Evolutionary conservation across 1,139 yeast species (phyloP), one percentile per base, ranked within the genome.

Genomic region (Taiozyma sp.): DNA sequence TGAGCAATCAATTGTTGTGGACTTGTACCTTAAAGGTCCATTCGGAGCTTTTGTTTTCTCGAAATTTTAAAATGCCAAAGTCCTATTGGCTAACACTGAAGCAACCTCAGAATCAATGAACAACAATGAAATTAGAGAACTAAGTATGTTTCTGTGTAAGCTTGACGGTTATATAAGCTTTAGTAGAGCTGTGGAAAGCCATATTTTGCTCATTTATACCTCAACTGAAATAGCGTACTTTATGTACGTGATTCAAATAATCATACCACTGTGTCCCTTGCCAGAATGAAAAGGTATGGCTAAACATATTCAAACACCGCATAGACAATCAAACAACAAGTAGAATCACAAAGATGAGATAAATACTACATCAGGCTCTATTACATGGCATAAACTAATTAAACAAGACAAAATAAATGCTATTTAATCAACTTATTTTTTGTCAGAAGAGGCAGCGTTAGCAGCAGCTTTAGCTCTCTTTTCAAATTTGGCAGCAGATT

Each of bases 401-500:
- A 22, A 38, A 38, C 28, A 43, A 32, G 19, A 32, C 36, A n/a
- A 32, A 32, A 32, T 32, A 32, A 14, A 23, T 45, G 30, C 36
- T 30, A n/a, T 36, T 12, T 30, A 27, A 22, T 38, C 39, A 46
- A 49, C 29, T 39, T 46, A 44, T 29, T 47, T 50, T 44, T 43
- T 40, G 43, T 40, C 43, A 40, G 43, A 40, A 23, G 43, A 24
- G 23, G 43, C 43, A 39, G 43, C 48, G 34, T 50, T 34, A 54
- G 78, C 72, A 61, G 78, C 69, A 55, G 73, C 65, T 65, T 74
- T 76, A 71, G 74, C 74, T 70, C 74, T 78, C 80, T 81, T 81
- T 65, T 72, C 83, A 57, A 71, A 73, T 80, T 85, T 87, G 68
- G 83, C 93, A 69, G 79, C 80, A 69, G 97, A 89, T 83, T 92